phyloP scores from a whole-genome alignment of 2,329 filamentous ascomycete genomes.

The Aspergillus bombycis region DNA sequence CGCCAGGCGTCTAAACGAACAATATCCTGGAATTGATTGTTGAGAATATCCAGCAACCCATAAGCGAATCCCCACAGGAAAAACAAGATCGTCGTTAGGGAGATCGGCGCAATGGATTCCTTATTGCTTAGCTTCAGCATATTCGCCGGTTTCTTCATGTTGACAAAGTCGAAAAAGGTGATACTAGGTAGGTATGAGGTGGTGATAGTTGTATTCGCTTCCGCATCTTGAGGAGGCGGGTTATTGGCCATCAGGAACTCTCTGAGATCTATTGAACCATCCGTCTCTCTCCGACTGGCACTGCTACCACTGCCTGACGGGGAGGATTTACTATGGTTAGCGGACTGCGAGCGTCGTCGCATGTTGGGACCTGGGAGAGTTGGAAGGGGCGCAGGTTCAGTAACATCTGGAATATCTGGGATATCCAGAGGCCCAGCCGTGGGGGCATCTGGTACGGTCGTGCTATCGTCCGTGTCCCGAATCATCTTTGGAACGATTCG shows the following conservation, averaged over 20 bases:
- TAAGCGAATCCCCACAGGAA: conserved; percentile 91
- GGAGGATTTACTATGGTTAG: conserved; percentile 22
- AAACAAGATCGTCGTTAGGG: conserved; percentile 77
- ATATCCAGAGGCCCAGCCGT: not conserved
- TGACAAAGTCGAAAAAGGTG: conserved; percentile 66
- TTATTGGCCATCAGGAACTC: conserved; percentile 59
- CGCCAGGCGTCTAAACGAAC: conserved; percentile 42
- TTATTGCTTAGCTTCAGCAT: conserved; percentile 61
- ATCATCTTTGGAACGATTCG: conserved; percentile 61
- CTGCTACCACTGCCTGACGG: conserved; percentile 21
- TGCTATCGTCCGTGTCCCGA: conserved; percentile 47
- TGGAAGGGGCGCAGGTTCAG: conserved; percentile 6
- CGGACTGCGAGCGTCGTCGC: conserved; percentile 14
- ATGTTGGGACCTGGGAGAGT: not conserved
- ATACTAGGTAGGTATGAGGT: conserved; percentile 40
- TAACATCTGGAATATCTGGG: conserved; percentile 7
- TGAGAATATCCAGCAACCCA: conserved; percentile 80
- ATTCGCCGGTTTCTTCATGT: conserved; percentile 59
- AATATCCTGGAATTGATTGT: conserved; percentile 62
- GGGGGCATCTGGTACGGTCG: conserved; percentile 15
- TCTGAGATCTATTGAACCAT: conserved; percentile 43
- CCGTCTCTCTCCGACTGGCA: conserved; percentile 1
- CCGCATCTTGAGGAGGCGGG: conserved; percentile 32
- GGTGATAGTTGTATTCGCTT: conserved; percentile 45
- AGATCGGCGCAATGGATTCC: conserved; percentile 61